Evolutionary conservation across 371 early-diverging fungal genomes (phyloP).

Genomic region (Nematocida homosporus): DNA sequence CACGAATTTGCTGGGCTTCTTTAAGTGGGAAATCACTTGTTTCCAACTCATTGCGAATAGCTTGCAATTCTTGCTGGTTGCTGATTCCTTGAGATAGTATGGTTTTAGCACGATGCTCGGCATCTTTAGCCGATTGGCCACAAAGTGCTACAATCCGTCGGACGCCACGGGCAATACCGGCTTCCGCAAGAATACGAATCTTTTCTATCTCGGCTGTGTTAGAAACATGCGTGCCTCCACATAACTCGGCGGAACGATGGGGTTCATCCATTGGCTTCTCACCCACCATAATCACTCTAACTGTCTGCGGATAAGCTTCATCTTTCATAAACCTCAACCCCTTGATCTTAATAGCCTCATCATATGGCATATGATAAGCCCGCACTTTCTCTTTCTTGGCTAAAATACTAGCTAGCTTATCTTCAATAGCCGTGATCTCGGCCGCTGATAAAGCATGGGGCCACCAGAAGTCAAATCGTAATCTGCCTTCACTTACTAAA

Average conservation of each 20-base stretch:
- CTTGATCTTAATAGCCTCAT: slow-evolving; percentile 73
- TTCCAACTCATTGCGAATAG: slow-evolving; percentile 14
- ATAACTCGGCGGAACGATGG: slow-evolving; percentile 82
- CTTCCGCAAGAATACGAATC: slow-evolving; percentile 81
- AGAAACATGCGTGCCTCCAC: slow-evolving; percentile 95
- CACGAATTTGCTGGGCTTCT: not conserved
- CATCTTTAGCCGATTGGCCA: slow-evolving; percentile 69
- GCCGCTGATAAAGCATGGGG: slow-evolving; percentile 74
- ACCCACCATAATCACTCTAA: slow-evolving; percentile 73
- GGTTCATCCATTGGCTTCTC: slow-evolving; percentile 65
- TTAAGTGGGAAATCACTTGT: not conserved
- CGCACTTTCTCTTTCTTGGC: slow-evolving; percentile 73
- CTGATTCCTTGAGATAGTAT: not conserved
- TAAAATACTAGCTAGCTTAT: slow-evolving; percentile 76
- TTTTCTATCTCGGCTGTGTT: slow-evolving; percentile 82
- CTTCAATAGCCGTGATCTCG: slow-evolving; percentile 77
- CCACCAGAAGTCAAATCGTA: slow-evolving; percentile 89
- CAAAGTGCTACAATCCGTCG: slow-evolving; percentile 92
- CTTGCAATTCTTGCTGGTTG: not conserved
- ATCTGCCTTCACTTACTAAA: slow-evolving; percentile 86
- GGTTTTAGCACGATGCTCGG: slow-evolving; percentile 51
- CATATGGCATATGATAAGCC: slow-evolving; percentile 67
- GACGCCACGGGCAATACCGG: slow-evolving; percentile 88
- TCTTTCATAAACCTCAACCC: slow-evolving; percentile 81
- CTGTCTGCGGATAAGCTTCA: slow-evolving; percentile 74